Conservation (phyloP, 108 stramenopile genomes). For the Cyclostephanos tholiformis region DNA sequence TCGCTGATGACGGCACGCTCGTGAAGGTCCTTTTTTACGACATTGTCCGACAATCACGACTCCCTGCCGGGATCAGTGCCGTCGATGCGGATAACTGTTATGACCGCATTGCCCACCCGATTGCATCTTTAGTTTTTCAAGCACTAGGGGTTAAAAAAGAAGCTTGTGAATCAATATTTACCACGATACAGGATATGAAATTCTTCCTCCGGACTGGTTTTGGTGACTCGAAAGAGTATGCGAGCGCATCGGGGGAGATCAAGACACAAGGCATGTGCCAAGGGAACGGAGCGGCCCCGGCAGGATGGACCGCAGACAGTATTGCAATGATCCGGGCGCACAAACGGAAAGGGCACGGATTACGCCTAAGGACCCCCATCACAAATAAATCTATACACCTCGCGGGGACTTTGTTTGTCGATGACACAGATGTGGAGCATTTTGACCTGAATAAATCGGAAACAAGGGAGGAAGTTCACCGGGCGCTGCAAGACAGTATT, state of each 20-base stretch:
- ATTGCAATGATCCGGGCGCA: background rate
- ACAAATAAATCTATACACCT: background rate
- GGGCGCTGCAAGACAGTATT: background rate
- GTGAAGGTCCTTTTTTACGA: slow-evolving; percentile 5
- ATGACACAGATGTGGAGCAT: slow-evolving; percentile 7
- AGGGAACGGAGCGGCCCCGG: background rate
- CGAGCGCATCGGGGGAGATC: background rate
- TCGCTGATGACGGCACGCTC: slow-evolving; percentile 15
- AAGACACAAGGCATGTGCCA: background rate
- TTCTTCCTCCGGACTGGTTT: too few species aligned
- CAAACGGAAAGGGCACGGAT: background rate
- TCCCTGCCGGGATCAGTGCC: background rate
- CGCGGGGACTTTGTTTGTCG: slow-evolving; percentile 4
- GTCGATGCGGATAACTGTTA: background rate
- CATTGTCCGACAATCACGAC: background rate
- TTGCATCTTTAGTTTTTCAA: slow-evolving; percentile 1
- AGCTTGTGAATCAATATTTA: background rate
- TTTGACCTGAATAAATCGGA: background rate
- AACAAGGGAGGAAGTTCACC: background rate
- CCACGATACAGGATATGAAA: slow-evolving; percentile 7
- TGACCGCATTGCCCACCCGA: slow-evolving; percentile 5
- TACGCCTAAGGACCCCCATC: background rate
- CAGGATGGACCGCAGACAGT: background rate
- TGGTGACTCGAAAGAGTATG: background rate
- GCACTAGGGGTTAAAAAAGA: background rate